Conservation (phyloP, 129 eudicot genomes). For the Flaveria brownii region DNA sequence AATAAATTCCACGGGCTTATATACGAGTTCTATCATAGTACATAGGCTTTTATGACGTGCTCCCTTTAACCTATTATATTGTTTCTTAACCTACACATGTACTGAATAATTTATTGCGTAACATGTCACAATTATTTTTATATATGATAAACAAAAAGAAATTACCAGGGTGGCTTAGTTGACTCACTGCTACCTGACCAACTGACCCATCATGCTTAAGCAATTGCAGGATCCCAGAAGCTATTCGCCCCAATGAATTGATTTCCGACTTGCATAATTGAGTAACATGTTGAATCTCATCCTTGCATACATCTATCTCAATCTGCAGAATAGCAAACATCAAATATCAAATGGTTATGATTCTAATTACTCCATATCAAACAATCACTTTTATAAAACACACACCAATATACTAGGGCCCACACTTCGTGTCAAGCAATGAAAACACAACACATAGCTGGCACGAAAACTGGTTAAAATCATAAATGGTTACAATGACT, state of each 20-base stretch:
- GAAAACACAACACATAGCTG: background rate
- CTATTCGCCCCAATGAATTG: constrained; percentile 75
- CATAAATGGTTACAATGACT: background rate
- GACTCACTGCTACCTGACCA: constrained; percentile 67
- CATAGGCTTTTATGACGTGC: background rate
- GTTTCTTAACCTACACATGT: background rate
- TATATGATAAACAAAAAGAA: constrained; percentile 10
- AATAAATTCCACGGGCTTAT: background rate
- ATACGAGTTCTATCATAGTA: background rate
- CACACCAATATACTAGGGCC: background rate
- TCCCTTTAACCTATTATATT: background rate
- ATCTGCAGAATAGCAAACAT: constrained; percentile 40
- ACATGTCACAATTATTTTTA: background rate
- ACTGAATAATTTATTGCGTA: background rate
- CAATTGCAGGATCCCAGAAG: constrained; percentile 70
- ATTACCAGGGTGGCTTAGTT: constrained; percentile 74
- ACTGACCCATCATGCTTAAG: constrained; percentile 70
- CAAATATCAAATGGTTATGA: background rate
- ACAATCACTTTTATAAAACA: constrained; percentile 4
- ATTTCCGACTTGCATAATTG: constrained; percentile 68
- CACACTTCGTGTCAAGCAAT: background rate
- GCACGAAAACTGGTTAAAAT: background rate
- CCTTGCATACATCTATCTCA: constrained; percentile 76
- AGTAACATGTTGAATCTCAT: constrained; percentile 72
- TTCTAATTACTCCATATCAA: background rate